Evolutionary conservation across 139 green algal species (phyloP).

Genomic region (Asterochloris sp.): DNA sequence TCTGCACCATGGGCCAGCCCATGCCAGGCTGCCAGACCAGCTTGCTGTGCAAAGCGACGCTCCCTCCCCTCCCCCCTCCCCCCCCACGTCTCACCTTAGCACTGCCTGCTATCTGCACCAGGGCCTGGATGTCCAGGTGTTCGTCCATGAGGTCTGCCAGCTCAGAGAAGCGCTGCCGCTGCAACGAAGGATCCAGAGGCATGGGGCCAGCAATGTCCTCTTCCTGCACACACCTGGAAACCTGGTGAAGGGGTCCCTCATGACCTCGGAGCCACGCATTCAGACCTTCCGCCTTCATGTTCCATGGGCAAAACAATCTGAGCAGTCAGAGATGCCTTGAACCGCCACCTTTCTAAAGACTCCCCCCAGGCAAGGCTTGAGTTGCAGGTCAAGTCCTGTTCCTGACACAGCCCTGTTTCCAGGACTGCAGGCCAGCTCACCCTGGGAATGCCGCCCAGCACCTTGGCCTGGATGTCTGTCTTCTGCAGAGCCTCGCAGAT

Average conservation of each 20-base stretch:
- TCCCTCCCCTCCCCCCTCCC: not conserved
- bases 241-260: no score
- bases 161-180: conserved; percentile 3
- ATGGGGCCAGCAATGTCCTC: conserved; percentile 35
- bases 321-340: no score
- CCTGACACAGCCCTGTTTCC: no score
- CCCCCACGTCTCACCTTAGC: conserved; percentile 2
- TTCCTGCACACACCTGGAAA: conserved; percentile 4
- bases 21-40: no score
- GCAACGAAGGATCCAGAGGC: conserved; percentile 28
- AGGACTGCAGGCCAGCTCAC: conserved; percentile 8
- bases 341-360: no score
- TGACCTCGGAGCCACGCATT: no score
- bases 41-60: no score
- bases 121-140: conserved; percentile 56
- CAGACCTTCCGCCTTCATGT: no score
- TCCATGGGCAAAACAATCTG: no score
- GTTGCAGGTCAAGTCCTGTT: no score
- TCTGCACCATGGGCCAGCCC: no score
- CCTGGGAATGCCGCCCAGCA: conserved; percentile 74
- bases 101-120: conserved; percentile 45
- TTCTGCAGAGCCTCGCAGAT: conserved; percentile 52
- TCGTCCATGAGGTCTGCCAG: conserved; percentile 46
- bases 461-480: conserved; percentile 32
- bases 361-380: no score